Conservation (phyloP, 352 stramenopile genomes). For the Hyaloperonospora brassicae region DNA sequence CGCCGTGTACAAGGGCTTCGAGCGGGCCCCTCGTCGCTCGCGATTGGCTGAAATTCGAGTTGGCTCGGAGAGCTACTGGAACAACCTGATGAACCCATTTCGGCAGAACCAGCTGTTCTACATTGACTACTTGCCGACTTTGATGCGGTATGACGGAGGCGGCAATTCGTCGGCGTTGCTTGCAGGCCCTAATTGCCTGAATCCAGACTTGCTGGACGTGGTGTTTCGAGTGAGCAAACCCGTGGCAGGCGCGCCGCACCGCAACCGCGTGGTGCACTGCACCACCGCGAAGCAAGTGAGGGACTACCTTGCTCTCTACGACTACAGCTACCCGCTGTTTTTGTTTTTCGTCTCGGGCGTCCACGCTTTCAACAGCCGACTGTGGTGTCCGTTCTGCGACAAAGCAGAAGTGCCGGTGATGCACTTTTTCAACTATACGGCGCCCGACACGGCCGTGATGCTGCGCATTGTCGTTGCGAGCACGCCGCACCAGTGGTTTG, state of each 20-base stretch:
- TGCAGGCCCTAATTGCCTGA: conserved; percentile 54
- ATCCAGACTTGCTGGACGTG: conserved; percentile 60
- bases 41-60: conserved; percentile 67
- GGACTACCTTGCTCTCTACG: conserved; percentile 46
- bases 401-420: conserved; percentile 58
- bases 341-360: conserved; percentile 70
- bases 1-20: conserved; percentile 49
- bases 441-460: conserved; percentile 44
- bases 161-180: conserved; percentile 65
- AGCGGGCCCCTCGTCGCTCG: conserved; percentile 48
- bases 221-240: conserved; percentile 51
- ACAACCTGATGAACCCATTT: conserved; percentile 68
- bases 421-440: conserved; percentile 74
- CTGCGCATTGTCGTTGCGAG: conserved; percentile 51
- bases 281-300: conserved; percentile 32
- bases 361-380: conserved; percentile 62
- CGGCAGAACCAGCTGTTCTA: conserved; percentile 77
- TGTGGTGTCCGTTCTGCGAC: conserved; percentile 82
- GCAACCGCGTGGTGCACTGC: conserved; percentile 51
- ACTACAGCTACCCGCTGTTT: conserved; percentile 66
- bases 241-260: conserved; percentile 23
- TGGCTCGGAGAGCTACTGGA: conserved; percentile 47
- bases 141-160: conserved; percentile 72
- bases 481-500: conserved; percentile 57
- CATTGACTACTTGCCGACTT: conserved; percentile 68